A percentile compares a stretch with the other conserved stretches of the same genome.
Conservation (phyloP, 164 flowering plant species). For the Annona squamosa region DNA sequence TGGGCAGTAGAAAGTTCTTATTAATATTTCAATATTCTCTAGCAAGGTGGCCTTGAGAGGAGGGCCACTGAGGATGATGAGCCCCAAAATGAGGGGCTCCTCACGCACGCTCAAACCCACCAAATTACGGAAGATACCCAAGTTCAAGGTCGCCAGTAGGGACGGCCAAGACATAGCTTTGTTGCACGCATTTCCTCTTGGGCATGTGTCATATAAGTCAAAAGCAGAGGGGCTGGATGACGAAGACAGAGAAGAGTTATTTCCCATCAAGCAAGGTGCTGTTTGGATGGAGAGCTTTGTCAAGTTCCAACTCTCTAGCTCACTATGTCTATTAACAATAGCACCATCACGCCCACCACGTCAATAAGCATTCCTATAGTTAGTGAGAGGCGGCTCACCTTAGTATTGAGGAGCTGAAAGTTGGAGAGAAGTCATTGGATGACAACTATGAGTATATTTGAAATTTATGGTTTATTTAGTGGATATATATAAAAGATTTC, state of each 20-base stretch:
- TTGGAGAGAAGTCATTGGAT: too few species aligned
- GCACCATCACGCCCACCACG: too few species aligned
- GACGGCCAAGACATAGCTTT: neutral
- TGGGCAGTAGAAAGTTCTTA: conserved; percentile 10
- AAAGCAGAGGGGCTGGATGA: neutral
- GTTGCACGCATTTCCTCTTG: neutral
- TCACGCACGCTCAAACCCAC: neutral
- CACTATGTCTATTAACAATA: too few species aligned
- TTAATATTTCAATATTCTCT: conserved; percentile 11
- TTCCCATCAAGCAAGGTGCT: too few species aligned
- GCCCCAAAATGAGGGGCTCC: neutral
- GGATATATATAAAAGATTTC: too few species aligned
- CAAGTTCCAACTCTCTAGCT: too few species aligned
- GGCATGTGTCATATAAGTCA: neutral
- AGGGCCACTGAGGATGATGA: conserved; percentile 13
- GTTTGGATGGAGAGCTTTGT: too few species aligned
- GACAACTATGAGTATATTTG: too few species aligned
- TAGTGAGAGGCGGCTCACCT: too few species aligned
- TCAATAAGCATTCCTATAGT: too few species aligned
- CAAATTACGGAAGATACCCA: neutral
- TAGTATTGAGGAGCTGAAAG: too few species aligned
- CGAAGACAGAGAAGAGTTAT: neutral
- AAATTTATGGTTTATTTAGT: too few species aligned
- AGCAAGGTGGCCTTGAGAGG: conserved; percentile 15
- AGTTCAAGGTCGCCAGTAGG: neutral